Conservation (phyloP, 495 filamentous ascomycete genomes). For the Massariosphaeria phaeospora region DNA sequence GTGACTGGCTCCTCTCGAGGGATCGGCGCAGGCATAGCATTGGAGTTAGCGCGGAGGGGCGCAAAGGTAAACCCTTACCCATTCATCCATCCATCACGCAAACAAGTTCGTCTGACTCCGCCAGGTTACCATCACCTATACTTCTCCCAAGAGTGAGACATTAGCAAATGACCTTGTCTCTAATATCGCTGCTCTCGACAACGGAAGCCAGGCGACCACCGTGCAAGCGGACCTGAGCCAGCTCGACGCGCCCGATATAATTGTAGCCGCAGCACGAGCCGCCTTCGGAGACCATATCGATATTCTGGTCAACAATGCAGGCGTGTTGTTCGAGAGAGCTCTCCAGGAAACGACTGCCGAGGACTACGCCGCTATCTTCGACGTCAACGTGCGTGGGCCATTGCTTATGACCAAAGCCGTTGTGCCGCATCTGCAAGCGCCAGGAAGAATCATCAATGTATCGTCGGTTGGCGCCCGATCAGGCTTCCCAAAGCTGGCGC, state of each 20-base stretch:
- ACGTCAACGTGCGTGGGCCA: conserved; percentile 44
- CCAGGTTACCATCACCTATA: conserved; percentile 46
- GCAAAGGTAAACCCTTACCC: conserved; percentile 28
- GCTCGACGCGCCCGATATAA: conserved; percentile 32
- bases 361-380: conserved; percentile 40
- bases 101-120: not conserved
- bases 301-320: conserved; percentile 42
- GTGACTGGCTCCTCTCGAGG: conserved; percentile 35
- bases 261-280: conserved; percentile 32
- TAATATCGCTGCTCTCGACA: conserved; percentile 37
- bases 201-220: conserved; percentile 37
- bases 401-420: conserved; percentile 45
- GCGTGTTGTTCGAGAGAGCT: conserved; percentile 21
- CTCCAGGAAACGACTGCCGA: conserved; percentile 39
- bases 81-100: not conserved
- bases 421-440: conserved; percentile 45
- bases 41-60: conserved; percentile 33
- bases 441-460: conserved; percentile 54
- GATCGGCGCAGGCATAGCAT: conserved; percentile 30
- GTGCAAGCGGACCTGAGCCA: conserved; percentile 41
- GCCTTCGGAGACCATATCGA: conserved; percentile 39
- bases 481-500: conserved; percentile 39
- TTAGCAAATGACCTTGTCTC: conserved; percentile 36
- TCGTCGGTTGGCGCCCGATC: conserved; percentile 46
- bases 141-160: conserved; percentile 40